A percentile compares a stretch with the other conserved stretches of the same genome.
phyloP scores from a whole-genome alignment of 2,329 filamentous ascomycete genomes.

The Akanthomyces dipterigenus region DNA sequence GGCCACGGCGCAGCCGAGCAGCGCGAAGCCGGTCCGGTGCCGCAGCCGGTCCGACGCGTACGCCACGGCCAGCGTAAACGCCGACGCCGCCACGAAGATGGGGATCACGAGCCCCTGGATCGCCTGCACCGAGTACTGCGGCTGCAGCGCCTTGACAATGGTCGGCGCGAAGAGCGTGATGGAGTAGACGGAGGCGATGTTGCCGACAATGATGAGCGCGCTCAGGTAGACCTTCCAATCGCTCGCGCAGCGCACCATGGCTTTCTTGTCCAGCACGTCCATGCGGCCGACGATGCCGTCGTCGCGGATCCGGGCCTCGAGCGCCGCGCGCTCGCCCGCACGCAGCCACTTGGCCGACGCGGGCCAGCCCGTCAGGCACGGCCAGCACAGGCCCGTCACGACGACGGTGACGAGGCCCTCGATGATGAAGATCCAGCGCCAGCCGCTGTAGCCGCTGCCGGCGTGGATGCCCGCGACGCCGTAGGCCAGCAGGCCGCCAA shows the following conservation, averaged over 20 bases:
- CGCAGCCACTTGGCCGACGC: conserved; percentile 1
- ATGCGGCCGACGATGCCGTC: conserved; percentile 11
- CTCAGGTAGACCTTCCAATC: conserved; percentile 11
- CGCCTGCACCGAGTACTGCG: background rate
- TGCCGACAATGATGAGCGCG: conserved; percentile 6
- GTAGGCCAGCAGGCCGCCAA: conserved; percentile 38
- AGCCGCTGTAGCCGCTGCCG: conserved; percentile 32
- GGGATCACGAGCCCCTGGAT: conserved; percentile 10
- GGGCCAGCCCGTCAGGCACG: conserved; percentile 8
- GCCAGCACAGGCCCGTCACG: conserved; percentile 7
- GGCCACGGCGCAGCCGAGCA: conserved; percentile 7
- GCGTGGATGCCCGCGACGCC: conserved; percentile 39
- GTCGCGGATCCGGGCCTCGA: conserved; percentile 3
- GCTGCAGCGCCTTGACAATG: conserved; percentile 7
- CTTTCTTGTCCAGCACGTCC: conserved; percentile 1
- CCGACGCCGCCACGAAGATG: conserved; percentile 10
- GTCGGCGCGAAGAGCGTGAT: conserved; percentile 11
- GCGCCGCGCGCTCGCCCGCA: background rate
- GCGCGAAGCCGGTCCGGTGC: conserved; percentile 7
- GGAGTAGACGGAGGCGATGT: conserved; percentile 10
- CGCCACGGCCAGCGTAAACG: conserved; percentile 1
- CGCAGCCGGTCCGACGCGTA: conserved; percentile 7
- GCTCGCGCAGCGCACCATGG: conserved; percentile 6
- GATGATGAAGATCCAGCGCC: conserved; percentile 50
- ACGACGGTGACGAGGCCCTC: conserved; percentile 32